Evolutionary conservation across 306 rosid genomes (phyloP).

Genomic region (Morella rubra): DNA sequence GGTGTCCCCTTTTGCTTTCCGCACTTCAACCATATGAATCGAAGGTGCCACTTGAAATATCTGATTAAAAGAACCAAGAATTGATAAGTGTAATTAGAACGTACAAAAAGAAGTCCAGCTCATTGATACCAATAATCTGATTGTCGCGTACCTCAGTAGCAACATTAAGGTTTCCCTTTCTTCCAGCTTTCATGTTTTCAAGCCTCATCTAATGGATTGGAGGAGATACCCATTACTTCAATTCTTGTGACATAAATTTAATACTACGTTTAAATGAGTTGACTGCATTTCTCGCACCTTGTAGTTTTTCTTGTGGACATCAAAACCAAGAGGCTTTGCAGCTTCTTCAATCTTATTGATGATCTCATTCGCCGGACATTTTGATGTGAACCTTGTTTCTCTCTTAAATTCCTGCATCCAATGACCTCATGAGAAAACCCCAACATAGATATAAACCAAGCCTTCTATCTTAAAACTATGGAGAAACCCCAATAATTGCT

Average conservation of each 20-base stretch:
- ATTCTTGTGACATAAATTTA: background rate
- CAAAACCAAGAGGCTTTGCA: constrained; percentile 97
- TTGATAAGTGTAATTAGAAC: constrained; percentile 5
- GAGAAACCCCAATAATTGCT: background rate
- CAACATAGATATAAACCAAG: background rate
- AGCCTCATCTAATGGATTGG: constrained; percentile 72
- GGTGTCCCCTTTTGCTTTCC: constrained; percentile 98
- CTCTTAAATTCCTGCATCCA: constrained; percentile 73
- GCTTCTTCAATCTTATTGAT: constrained; percentile 93
- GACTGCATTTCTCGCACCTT: constrained; percentile 52
- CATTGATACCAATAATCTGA: constrained; percentile 10
- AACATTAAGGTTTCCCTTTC: constrained; percentile 97
- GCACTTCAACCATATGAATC: constrained; percentile 95
- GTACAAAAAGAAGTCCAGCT: background rate
- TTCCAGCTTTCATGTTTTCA: constrained; percentile 89
- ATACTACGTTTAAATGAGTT: background rate
- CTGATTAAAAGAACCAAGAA: constrained; percentile 37
- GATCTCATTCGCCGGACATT: constrained; percentile 83
- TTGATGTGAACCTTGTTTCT: constrained; percentile 97
- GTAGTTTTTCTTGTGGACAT: constrained; percentile 92
- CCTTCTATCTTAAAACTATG: background rate
- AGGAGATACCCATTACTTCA: constrained; percentile 6
- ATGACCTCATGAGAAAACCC: constrained; percentile 3
- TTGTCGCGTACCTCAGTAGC: constrained; percentile 75
- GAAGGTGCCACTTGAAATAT: constrained; percentile 98